Base-by-base conservation (phyloP, 163 green algal genomes). In the Trebouxia gelatinosa region DNA sequence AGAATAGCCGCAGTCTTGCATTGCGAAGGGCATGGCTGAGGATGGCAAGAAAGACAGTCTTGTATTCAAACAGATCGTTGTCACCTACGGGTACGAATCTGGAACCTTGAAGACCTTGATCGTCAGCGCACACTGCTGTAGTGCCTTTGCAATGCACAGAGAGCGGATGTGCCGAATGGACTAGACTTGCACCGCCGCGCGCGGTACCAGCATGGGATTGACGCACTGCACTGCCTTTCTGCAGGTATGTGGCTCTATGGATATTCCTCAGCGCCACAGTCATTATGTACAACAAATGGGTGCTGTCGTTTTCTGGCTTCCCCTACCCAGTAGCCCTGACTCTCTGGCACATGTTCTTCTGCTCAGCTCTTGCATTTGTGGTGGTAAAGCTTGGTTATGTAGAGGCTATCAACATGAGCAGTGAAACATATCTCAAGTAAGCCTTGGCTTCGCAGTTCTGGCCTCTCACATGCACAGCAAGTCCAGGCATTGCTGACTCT, bases 271-370 rank as follows among this genome's bases (percentile, higher is more conserved):
- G 78, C 58, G 87, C 83, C 0, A 32, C 81, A 0, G 90, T 97
- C 35, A 96, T 97, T 68, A 79, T 96, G 51, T 89, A 93, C 82
- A 97, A 97, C 86, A 97, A 97, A 70, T 93, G 78, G 66, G 28
- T 91, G 4, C 79, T 91, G 26, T 76, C 81, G 3, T 86, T 75
- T 50, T 54, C 37, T 2, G 76, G 78, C 29, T 93, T 93, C 66
- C 85, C 83, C 0, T 93, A 89, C 72, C 88, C 87, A 7, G 83
- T 93, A 28, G 68, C 87, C 13, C 81, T 93, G 0, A 93, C 89
- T 0, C 75, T 92, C 75, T 90, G 89, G 87, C 89, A 93, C 82
- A 91, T 92, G 89, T 62, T 84, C 51, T 93, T 92, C 83, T 92
- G 81, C 70, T 82, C 84, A 6, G 64, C 66, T 2, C 51, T 93